phyloP scores from a whole-genome alignment of 805 yeast genomes.

The Suhomyces vadensis region DNA sequence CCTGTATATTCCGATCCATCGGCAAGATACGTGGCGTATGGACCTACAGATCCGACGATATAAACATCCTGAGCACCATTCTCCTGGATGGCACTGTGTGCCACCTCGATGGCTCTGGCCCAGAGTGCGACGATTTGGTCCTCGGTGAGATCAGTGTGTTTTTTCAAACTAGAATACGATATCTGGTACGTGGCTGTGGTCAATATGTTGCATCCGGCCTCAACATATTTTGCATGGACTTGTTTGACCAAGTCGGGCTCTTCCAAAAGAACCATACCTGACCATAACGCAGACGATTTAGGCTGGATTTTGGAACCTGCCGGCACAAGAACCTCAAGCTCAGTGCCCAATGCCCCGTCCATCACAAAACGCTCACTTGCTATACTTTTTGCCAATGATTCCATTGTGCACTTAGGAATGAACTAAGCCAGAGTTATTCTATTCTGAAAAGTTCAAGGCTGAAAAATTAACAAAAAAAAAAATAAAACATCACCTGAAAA shows the following conservation, averaged over 20 bases:
- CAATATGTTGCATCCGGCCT: constrained; percentile 55
- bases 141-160: constrained; percentile 19
- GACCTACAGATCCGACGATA: constrained; percentile 71
- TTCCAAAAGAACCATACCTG: constrained; percentile 51
- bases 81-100: constrained; percentile 18
- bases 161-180: constrained; percentile 41
- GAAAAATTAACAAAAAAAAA: neutral
- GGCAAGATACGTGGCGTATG: constrained; percentile 70
- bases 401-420: too few relatives aligned
- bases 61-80: constrained; percentile 10
- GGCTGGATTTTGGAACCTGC: constrained; percentile 20
- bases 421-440: too few relatives aligned
- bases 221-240: constrained; percentile 53
- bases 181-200: constrained; percentile 65
- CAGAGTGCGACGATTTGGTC: constrained; percentile 21
- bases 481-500: neutral
- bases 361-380: constrained; percentile 8
- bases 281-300: constrained; percentile 54
- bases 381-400: neutral
- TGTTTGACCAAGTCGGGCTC: constrained; percentile 44
- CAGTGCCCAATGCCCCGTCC: constrained; percentile 20
- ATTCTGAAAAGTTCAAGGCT: neutral
- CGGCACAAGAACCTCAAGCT: constrained; percentile 20
- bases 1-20: constrained; percentile 77
- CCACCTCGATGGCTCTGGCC: constrained; percentile 25